These are phyloP conservation scores for Lentinula guzmanii DNA, from an alignment of 768 basidiomycete species.

Conservation along the genomic window DNA sequence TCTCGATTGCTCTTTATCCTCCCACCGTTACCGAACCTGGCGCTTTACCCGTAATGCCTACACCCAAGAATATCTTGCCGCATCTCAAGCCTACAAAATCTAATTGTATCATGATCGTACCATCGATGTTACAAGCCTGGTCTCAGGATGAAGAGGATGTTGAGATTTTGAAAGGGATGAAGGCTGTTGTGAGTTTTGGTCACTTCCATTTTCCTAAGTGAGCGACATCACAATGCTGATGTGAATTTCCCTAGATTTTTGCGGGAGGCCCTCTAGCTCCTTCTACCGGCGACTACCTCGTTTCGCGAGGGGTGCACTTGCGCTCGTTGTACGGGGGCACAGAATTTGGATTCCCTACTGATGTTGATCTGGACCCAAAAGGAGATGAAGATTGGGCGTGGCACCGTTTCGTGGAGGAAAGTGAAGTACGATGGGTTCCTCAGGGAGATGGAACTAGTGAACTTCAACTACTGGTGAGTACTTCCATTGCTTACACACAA, in stretches of 20 bases:
- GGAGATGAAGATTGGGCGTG: conserved; percentile 14
- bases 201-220: not conserved
- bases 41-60: conserved; percentile 15
- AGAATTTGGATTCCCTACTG: conserved; percentile 5
- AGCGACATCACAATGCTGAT: too few species aligned
- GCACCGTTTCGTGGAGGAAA: not conserved
- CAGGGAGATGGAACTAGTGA: conserved; percentile 6
- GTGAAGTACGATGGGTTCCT: conserved; percentile 2
- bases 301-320: conserved; percentile 2
- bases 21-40: conserved; percentile 13
- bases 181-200: conserved; percentile 15
- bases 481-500: too few species aligned
- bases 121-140: conserved; percentile 18
- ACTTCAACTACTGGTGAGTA: conserved; percentile 4
- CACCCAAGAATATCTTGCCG: conserved; percentile 16
- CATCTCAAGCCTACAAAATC: conserved; percentile 10
- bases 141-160: conserved; percentile 12
- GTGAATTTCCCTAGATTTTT: not conserved
- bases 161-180: conserved; percentile 10
- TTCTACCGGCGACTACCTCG: not conserved
- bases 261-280: conserved; percentile 5
- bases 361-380: conserved; percentile 5
- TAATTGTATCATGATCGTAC: conserved; percentile 13
- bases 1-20: conserved; percentile 19
- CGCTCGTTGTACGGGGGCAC: not conserved